Evolutionary conservation across 1,139 yeast genomes (phyloP).

Genomic region (Saccharomyces hybrid): DNA sequence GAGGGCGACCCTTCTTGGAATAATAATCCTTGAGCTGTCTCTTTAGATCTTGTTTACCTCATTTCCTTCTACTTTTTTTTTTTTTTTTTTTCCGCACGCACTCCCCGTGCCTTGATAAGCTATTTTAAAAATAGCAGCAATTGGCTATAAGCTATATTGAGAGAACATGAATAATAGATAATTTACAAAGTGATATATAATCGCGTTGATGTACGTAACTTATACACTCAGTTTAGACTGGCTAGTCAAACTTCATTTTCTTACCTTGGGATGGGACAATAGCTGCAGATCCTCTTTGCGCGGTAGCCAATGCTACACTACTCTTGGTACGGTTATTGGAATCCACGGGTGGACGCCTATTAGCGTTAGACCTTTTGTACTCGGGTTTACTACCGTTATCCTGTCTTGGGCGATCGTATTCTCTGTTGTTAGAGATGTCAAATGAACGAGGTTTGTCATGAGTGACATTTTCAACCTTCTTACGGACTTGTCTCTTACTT

Average conservation of each 20-base stretch:
- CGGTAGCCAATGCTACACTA: slow-evolving; percentile 79
- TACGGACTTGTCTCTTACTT: slow-evolving; percentile 50
- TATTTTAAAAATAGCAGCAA: not conserved
- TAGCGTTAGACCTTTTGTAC: slow-evolving; percentile 5
- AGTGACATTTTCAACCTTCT: slow-evolving; percentile 25
- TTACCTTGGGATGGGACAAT: slow-evolving; percentile 89
- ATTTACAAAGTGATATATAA: not conserved
- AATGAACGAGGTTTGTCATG: not conserved
- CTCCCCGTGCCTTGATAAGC: slow-evolving; percentile 1
- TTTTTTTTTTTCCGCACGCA: not conserved
- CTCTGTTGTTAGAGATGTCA: not conserved
- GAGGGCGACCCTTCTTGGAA: not conserved
- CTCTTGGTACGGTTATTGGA: slow-evolving; percentile 54
- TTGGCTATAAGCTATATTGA: not conserved
- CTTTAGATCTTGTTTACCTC: not conserved
- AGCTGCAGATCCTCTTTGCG: slow-evolving; percentile 85
- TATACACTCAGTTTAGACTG: not conserved
- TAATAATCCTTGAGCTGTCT: not conserved
- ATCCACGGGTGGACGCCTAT: slow-evolving; percentile 15
- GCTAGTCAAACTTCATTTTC: slow-evolving; percentile 55
- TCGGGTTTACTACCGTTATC: slow-evolving; percentile 5
- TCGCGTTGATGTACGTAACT: not conserved
- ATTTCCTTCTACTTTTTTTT: not conserved
- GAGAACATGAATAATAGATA: not conserved
- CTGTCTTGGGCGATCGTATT: not conserved